phyloP scores from a whole-genome alignment of 2,329 filamentous ascomycete species.

The Aspergillus quadricinctus region DNA sequence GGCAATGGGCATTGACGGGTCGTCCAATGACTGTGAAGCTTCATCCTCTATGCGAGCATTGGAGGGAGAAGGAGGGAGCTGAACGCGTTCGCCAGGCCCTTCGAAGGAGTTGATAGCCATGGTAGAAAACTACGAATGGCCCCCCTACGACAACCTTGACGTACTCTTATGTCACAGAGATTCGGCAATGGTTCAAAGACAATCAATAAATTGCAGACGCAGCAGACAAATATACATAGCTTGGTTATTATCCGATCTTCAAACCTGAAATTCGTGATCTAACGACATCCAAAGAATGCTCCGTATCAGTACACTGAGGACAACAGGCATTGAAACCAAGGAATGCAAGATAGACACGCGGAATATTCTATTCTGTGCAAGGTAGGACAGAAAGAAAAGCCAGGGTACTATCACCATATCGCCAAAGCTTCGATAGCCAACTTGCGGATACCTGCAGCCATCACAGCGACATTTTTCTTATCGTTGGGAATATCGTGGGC shows the following conservation, averaged over 20 bases:
- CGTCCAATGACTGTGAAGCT: background rate
- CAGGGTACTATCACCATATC: background rate
- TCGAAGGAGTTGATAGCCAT: background rate
- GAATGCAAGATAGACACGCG: background rate
- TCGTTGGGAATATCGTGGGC: conserved; percentile 27
- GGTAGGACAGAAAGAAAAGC: background rate
- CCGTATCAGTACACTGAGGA: background rate
- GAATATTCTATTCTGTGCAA: background rate
- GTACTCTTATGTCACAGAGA: background rate
- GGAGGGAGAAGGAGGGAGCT: background rate
- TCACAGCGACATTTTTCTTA: conserved; percentile 18
- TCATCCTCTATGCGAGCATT: background rate
- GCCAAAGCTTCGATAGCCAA: conserved; percentile 7
- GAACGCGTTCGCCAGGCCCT: background rate
- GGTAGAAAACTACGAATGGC: background rate
- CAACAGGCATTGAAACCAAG: background rate
- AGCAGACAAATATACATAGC: background rate
- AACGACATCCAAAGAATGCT: background rate
- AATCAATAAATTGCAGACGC: background rate
- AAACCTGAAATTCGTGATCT: background rate
- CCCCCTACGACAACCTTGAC: background rate
- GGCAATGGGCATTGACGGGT: conserved; percentile 19
- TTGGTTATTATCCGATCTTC: background rate
- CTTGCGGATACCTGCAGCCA: conserved; percentile 21
- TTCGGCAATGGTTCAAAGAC: background rate